Percentiles rank a stretch among this genome's conserved stretches.
Evolutionary conservation across 495 filamentous ascomycete species (phyloP).

Genomic region (Hyaloscypha bicolor): DNA sequence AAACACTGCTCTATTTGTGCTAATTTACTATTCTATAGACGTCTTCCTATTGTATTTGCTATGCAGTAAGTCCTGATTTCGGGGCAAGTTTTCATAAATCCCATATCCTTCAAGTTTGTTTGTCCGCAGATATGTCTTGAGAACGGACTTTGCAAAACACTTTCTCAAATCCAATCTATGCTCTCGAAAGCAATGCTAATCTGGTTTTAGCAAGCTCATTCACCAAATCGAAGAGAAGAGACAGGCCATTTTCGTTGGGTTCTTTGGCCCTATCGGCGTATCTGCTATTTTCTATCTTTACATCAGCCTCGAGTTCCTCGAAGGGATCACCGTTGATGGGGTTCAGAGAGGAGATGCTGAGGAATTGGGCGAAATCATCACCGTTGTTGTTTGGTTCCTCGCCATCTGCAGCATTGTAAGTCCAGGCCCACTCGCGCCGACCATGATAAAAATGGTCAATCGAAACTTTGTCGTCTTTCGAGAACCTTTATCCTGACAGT

Average conservation of each 20-base stretch:
- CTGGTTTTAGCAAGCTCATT: slow-evolving; percentile 55
- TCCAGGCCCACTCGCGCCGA: slow-evolving; percentile 17
- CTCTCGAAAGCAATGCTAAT: background rate
- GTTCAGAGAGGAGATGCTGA: slow-evolving; percentile 66
- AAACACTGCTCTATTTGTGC: slow-evolving; percentile 16
- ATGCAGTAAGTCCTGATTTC: slow-evolving; percentile 46
- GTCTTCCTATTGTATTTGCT: slow-evolving; percentile 74
- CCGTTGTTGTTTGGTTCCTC: slow-evolving; percentile 83
- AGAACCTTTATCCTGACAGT: slow-evolving; percentile 23
- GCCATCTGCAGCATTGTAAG: slow-evolving; percentile 84
- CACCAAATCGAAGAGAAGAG: slow-evolving; percentile 74
- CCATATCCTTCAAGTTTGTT: too few species aligned
- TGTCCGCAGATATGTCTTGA: too few species aligned
- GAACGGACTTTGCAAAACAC: background rate
- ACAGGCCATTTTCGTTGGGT: slow-evolving; percentile 84
- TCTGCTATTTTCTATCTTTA: slow-evolving; percentile 90
- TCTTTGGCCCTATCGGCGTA: slow-evolving; percentile 95
- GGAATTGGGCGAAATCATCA: slow-evolving; percentile 62
- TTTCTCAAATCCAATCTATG: background rate
- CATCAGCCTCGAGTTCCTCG: slow-evolving; percentile 70
- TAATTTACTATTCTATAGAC: slow-evolving; percentile 46
- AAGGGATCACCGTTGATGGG: slow-evolving; percentile 57
- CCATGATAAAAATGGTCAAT: background rate
- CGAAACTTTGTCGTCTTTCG: slow-evolving; percentile 1
- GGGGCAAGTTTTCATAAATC: background rate